Base-by-base conservation (phyloP, 2,329 filamentous ascomycete genomes). In the Clonostachys sp. region DNA sequence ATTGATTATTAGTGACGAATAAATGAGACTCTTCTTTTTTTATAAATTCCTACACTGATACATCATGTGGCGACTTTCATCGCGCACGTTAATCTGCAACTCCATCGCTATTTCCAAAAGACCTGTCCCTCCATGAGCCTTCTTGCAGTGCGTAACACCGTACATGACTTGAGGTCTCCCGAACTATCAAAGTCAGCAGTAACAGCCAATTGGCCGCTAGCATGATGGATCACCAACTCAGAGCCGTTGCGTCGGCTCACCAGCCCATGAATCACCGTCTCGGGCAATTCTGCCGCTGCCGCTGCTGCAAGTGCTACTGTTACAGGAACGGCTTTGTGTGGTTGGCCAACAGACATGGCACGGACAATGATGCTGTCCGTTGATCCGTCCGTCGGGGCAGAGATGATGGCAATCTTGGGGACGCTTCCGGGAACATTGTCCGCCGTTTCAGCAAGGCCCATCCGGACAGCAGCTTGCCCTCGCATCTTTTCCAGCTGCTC, bases 341-440 rank as follows among this genome's bases (percentile, higher is more conserved):
- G 75, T 50, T 80, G 75, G 2, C 74, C 75, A 45, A 80, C 77
- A 2, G 75, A 80, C 45, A 81, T 62, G 5, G 75, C 75, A 4
- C 65, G 63, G 53, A 72, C 66, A 3, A 68, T 55, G 36, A 57
- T 55, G 18, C 44, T 50, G 24, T 57, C 60, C 24, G 24, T 30
- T 10, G 24, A 30, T 30, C 24, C 24, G 24, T 30, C 24, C 24
- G 24, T 1, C 63, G 54, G 24, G 8, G 24, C 24, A 30, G 24
- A 73, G 53, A 30, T 9, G 24, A 30, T 30, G n/a, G 64, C 78
- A 40, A 87, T 80, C 58, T 87, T 86, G 1, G 84, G 84, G 2
- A 87, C 77, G 3, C 79, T 39, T n/a, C 36, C 36, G 7, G 36
- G 36, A 4, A 79, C 79, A 0, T 82, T 80, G 35, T 61, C 54